Base-by-base conservation (phyloP, 2,329 filamentous ascomycete genomes). In the Rhytidhysteron rufulum region DNA sequence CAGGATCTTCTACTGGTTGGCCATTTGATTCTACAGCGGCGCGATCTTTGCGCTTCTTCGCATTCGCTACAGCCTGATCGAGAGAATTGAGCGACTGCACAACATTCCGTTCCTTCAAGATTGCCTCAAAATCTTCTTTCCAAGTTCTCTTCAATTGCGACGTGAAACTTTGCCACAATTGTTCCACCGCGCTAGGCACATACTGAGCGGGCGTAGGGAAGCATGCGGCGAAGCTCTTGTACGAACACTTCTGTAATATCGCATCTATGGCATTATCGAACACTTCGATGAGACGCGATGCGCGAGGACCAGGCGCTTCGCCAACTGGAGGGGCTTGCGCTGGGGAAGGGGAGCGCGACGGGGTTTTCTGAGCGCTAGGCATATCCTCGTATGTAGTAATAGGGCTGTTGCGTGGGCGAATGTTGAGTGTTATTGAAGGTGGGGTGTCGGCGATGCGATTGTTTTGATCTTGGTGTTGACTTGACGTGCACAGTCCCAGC, bases 131-230 rank as follows among this genome's bases (percentile, higher is more conserved):
- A 49, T 83, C 77, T 38, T 57, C 70, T 57, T 65, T 73, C 47
- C 77, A 78, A 37, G 72, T 72, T 46, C 75, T 73, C 48, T 80
- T 77, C 38, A 83, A 58, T 49, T 80, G 74, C 37, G 72, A 70
- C 31, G 77, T 76, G 48, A 83, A 71, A 48, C 82, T 77, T 39
- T 72, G 67, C 64, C 79, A 78, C 17, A 84, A 66, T 4, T 70
- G 68, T 51, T 79, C 73, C 42, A 84, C 54, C 31, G 72, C 73
- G 19, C 73, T 73, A 2, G 78, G 74, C 9, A 77, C 77, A 51
- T 80, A 69, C 51, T 70, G 66, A 15, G 79, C 76, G 2, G 79
- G 74, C 0, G 80, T 84, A 0, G 80, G 80, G 48, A 83, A 83
- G 52, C 80, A 84, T 18, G 77, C 67, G 0, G 77, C 71, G 57